phyloP scores from a whole-genome alignment of 1,284 basidiomycete genomes.

The Ganoderma sp. region DNA sequence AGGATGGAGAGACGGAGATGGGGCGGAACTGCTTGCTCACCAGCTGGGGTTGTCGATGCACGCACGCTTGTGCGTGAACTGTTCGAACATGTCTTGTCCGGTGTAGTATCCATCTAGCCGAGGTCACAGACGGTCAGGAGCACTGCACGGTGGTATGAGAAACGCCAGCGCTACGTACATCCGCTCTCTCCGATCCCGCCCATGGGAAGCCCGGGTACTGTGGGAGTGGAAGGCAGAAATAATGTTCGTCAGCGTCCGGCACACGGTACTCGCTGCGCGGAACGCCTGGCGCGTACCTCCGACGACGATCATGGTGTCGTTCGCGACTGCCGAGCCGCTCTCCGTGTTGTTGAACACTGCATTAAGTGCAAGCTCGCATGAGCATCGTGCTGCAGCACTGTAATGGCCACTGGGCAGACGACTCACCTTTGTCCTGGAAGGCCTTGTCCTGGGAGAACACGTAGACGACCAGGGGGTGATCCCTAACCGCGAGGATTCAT shows the following conservation, averaged over 20 bases:
- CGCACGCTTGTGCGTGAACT: constrained; percentile 10
- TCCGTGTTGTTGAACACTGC: constrained; percentile 9
- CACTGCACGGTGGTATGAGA: neutral
- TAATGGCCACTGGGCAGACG: neutral
- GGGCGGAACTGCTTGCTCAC: neutral
- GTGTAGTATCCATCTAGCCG: constrained; percentile 12
- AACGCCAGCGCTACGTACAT: neutral
- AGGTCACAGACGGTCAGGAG: neutral
- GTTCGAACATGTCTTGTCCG: constrained; percentile 12
- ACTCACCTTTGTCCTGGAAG: constrained; percentile 55
- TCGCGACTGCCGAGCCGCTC: constrained; percentile 5
- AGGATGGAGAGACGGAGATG: neutral
- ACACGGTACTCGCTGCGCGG: neutral
- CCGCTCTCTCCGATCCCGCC: constrained; percentile 7
- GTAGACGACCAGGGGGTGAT: constrained; percentile 77
- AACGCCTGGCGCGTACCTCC: neutral
- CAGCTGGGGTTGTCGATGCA: constrained; percentile 9
- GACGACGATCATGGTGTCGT: constrained; percentile 9
- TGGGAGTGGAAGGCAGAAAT: too few relatives aligned
- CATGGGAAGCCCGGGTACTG: constrained; percentile 1
- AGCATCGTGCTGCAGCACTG: neutral
- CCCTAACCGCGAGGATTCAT: constrained; percentile 31
- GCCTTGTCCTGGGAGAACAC: constrained; percentile 66
- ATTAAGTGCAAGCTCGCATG: neutral
- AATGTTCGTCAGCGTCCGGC: too few relatives aligned